A percentile compares a stretch with the other conserved stretches of the same genome.
These are phyloP conservation scores for Balakata baccata DNA, from an alignment of 345 rosid species.

Conservation along the genomic window DNA sequence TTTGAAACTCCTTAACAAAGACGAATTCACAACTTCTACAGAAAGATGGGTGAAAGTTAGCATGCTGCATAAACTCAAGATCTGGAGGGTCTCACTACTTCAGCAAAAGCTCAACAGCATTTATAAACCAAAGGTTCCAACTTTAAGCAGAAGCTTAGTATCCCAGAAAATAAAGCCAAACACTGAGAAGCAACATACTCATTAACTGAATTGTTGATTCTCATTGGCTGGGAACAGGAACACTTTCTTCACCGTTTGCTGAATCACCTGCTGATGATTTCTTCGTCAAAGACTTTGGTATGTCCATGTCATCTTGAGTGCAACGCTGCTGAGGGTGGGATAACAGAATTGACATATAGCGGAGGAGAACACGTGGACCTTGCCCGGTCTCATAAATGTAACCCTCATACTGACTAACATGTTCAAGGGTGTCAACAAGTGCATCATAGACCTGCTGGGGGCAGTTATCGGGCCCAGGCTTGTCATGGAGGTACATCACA, in stretches of 20 bases:
- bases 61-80: no score
- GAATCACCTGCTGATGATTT: conserved; percentile 51
- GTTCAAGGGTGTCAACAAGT: conserved; percentile 76
- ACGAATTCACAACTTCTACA: conserved; percentile 7
- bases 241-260: conserved; percentile 42
- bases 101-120: background rate
- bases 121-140: background rate
- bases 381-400: conserved; percentile 80
- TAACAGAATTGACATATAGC: conserved; percentile 60
- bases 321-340: conserved; percentile 88
- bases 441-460: conserved; percentile 81
- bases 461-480: conserved; percentile 84
- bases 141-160: background rate
- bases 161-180: background rate
- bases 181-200: background rate
- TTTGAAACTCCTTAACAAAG: background rate
- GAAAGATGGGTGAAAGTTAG: background rate
- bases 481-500: conserved; percentile 89
- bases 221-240: conserved; percentile 51
- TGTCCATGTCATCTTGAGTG: conserved; percentile 64
- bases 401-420: conserved; percentile 77
- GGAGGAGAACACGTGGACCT: conserved; percentile 63
- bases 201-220: conserved; percentile 1
- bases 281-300: conserved; percentile 72
- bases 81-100: background rate